A percentile compares a stretch with the other conserved stretches of the same genome.
Conservation (phyloP, 352 stramenopile species). For the Phytophthora meadii region DNA sequence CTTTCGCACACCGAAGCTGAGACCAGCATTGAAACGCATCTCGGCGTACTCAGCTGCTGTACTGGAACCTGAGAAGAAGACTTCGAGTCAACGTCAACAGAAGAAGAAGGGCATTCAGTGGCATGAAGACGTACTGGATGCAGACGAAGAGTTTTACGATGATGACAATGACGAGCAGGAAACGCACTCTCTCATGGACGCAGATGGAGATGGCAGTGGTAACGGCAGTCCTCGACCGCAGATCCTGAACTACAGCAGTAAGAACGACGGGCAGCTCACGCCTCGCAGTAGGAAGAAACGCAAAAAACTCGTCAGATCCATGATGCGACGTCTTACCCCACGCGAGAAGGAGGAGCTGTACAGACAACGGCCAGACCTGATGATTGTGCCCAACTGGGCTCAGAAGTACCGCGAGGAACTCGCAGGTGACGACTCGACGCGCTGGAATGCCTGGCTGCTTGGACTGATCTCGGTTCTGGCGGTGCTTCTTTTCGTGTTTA, state of each 20-base stretch:
- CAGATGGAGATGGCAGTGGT: slow-evolving; percentile 25
- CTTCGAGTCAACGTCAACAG: slow-evolving; percentile 27
- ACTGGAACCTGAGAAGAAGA: slow-evolving; percentile 55
- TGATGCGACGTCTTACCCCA: slow-evolving; percentile 84
- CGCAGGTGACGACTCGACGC: slow-evolving; percentile 65
- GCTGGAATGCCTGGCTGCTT: slow-evolving; percentile 83
- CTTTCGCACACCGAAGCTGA: slow-evolving; percentile 58
- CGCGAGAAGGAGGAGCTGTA: slow-evolving; percentile 89
- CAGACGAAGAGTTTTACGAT: slow-evolving; percentile 81
- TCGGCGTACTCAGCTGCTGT: slow-evolving; percentile 69
- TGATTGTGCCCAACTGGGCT: slow-evolving; percentile 90
- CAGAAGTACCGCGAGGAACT: slow-evolving; percentile 90
- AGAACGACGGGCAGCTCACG: slow-evolving; percentile 57
- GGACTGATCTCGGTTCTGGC: slow-evolving; percentile 73
- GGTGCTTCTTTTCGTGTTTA: slow-evolving; percentile 79
- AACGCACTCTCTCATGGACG: slow-evolving; percentile 63
- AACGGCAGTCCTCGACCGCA: slow-evolving; percentile 45
- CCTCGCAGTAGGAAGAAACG: slow-evolving; percentile 81
- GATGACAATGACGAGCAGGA: slow-evolving; percentile 60
- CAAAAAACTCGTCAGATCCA: slow-evolving; percentile 75
- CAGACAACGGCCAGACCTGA: slow-evolving; percentile 77
- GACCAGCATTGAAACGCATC: slow-evolving; percentile 77
- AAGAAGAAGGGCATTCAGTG: slow-evolving; percentile 70
- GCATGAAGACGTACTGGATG: slow-evolving; percentile 81
- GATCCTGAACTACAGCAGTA: slow-evolving; percentile 68